These are phyloP conservation scores for Gastrodia elata DNA, from an alignment of 106 monocot genomes.

Conservation along the genomic window DNA sequence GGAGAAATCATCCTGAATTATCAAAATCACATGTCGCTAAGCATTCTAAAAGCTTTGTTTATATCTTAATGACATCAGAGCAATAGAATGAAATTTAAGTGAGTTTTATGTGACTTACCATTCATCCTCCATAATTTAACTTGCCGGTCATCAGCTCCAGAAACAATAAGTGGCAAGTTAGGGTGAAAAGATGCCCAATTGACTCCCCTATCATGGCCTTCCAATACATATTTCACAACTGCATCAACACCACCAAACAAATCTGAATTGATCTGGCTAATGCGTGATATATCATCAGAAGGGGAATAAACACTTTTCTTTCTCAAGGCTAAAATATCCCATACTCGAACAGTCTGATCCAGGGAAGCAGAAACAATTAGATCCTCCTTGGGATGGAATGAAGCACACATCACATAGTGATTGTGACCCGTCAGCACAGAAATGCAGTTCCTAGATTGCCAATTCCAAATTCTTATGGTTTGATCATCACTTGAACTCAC, in stretches of 20 bases:
- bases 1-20: too few species aligned
- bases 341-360: conserved; percentile 64
- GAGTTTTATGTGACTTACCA: conserved; percentile 19
- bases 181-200: conserved; percentile 69
- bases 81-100: too few species aligned
- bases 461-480: conserved; percentile 66
- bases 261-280: conserved; percentile 52
- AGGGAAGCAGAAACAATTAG: conserved; percentile 61
- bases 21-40: too few species aligned
- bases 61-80: too few species aligned
- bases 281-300: conserved; percentile 40
- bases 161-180: conserved; percentile 52
- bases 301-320: conserved; percentile 58
- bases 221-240: conserved; percentile 56
- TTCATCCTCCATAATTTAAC: conserved; percentile 61
- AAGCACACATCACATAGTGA: conserved; percentile 68
- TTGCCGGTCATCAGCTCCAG: conserved; percentile 69
- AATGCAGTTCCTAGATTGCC: conserved; percentile 59
- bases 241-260: conserved; percentile 61
- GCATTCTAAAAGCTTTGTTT: too few species aligned
- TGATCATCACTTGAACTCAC: conserved; percentile 67
- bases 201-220: conserved; percentile 63
- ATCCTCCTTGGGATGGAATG: conserved; percentile 66
- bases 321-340: conserved; percentile 55
- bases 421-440: conserved; percentile 57